phyloP scores from a whole-genome alignment of 768 basidiomycete genomes.

The Ephemerocybe angulata region DNA sequence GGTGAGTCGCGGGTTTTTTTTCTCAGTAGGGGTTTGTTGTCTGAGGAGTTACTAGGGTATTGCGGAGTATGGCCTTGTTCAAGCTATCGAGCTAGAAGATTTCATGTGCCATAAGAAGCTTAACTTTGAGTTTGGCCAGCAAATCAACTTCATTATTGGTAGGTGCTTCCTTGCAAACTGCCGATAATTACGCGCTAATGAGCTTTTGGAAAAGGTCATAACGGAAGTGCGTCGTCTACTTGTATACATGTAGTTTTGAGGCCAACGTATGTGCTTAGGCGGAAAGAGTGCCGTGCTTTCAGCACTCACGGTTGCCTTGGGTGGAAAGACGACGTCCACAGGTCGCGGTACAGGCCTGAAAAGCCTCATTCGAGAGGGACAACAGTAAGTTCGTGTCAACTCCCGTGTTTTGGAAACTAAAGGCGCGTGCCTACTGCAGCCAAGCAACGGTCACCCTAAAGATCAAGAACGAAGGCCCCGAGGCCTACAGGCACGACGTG shows the following conservation, averaged over 20 bases:
- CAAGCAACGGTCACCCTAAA: constrained; percentile 72
- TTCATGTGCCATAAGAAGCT: constrained; percentile 95
- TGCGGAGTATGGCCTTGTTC: constrained; percentile 86
- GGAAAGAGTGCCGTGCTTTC: constrained; percentile 94
- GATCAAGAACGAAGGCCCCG: constrained; percentile 87
- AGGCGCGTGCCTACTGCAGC: constrained; percentile 30
- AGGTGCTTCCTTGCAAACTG: background rate
- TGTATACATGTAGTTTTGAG: background rate
- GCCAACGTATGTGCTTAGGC: constrained; percentile 43
- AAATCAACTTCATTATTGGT: constrained; percentile 98
- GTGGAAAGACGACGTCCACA: constrained; percentile 88
- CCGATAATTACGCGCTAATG: constrained; percentile 2
- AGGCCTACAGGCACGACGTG: constrained; percentile 80
- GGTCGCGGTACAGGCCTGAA: constrained; percentile 85
- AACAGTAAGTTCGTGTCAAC: constrained; percentile 47
- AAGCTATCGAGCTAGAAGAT: constrained; percentile 79
- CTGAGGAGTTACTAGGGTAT: constrained; percentile 45
- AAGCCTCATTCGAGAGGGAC: constrained; percentile 82
- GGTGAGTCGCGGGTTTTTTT: background rate
- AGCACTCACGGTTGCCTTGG: constrained; percentile 88
- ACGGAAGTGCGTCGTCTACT: constrained; percentile 68
- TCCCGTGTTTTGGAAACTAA: background rate
- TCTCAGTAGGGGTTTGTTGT: background rate
- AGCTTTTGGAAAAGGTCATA: constrained; percentile 58
- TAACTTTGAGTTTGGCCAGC: constrained; percentile 81